A percentile compares a stretch with the other conserved stretches of the same genome.
phyloP scores from a whole-genome alignment of 345 rosid genomes.

The Brassica carinata region DNA sequence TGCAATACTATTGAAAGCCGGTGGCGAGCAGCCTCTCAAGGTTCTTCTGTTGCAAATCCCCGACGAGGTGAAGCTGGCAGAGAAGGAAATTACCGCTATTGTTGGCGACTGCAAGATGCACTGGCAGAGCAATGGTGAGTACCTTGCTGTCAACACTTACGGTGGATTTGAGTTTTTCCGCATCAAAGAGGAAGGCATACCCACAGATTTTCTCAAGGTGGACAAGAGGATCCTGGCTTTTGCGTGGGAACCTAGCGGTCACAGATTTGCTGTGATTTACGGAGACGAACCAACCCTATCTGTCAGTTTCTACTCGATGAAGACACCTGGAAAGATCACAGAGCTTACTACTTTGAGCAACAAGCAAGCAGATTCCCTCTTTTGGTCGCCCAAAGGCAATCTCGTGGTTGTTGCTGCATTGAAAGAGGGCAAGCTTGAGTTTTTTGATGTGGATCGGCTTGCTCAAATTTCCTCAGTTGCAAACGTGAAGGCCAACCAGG shows the following conservation, averaged over 20 bases:
- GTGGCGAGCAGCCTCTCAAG: conserved; percentile 53
- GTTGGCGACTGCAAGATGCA: conserved; percentile 73
- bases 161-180: conserved; percentile 83
- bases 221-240: conserved; percentile 54
- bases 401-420: no score
- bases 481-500: conserved; percentile 58
- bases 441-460: conserved; percentile 10
- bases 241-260: conserved; percentile 95
- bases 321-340: conserved; percentile 46
- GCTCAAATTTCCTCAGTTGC: conserved; percentile 44
- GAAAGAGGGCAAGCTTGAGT: no score
- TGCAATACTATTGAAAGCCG: conserved; percentile 42
- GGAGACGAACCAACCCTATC: conserved; percentile 75
- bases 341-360: conserved; percentile 68
- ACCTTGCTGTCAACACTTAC: conserved; percentile 61
- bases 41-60: conserved; percentile 77
- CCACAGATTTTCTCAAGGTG: conserved; percentile 82
- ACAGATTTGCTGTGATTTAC: conserved; percentile 54
- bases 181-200: conserved; percentile 74
- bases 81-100: conserved; percentile 63
- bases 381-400: no score
- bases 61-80: conserved; percentile 65
- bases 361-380: conserved; percentile 28
- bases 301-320: conserved; percentile 32
- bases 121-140: conserved; percentile 92